These are phyloP conservation scores for Aspergillus sp. DNA, from an alignment of 2,329 filamentous ascomycete species.

Conservation along the genomic window DNA sequence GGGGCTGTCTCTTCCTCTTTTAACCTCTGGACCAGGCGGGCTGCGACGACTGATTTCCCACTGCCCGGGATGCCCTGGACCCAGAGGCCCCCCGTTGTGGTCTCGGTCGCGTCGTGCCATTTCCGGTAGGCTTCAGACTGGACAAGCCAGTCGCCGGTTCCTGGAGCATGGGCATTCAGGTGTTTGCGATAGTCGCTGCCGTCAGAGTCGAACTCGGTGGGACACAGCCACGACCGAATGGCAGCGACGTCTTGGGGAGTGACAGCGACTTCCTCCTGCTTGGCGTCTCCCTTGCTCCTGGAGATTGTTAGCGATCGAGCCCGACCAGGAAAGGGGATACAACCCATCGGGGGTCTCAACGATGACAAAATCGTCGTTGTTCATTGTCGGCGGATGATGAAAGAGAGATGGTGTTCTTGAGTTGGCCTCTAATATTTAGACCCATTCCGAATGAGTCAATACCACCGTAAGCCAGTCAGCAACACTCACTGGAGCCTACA, in stretches of 20 bases:
- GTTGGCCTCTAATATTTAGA: background rate
- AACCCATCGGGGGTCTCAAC: background rate
- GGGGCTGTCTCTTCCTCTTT: slow-evolving; percentile 1
- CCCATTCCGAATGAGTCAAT: background rate
- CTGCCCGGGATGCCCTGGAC: slow-evolving; percentile 24
- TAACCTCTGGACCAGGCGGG: slow-evolving; percentile 14
- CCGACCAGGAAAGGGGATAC: background rate
- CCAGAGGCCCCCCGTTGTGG: slow-evolving; percentile 18
- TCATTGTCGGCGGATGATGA: background rate
- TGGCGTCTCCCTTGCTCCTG: background rate
- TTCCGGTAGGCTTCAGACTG: slow-evolving; percentile 9
- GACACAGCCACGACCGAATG: slow-evolving; percentile 7
- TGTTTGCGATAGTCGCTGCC: slow-evolving; percentile 12
- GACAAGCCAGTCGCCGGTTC: slow-evolving; percentile 21
- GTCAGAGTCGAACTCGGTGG: slow-evolving; percentile 3
- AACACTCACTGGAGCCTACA: too few species aligned
- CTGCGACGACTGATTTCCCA: slow-evolving; percentile 26
- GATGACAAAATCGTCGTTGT: background rate
- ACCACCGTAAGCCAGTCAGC: too few species aligned
- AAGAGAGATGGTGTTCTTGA: background rate
- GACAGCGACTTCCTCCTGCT: background rate
- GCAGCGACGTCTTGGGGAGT: background rate
- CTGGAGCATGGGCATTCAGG: slow-evolving; percentile 4
- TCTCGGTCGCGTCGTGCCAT: slow-evolving; percentile 11
- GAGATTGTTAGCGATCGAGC: background rate